Base-by-base conservation (phyloP, 768 basidiomycete genomes). In the Epithele typhae region DNA sequence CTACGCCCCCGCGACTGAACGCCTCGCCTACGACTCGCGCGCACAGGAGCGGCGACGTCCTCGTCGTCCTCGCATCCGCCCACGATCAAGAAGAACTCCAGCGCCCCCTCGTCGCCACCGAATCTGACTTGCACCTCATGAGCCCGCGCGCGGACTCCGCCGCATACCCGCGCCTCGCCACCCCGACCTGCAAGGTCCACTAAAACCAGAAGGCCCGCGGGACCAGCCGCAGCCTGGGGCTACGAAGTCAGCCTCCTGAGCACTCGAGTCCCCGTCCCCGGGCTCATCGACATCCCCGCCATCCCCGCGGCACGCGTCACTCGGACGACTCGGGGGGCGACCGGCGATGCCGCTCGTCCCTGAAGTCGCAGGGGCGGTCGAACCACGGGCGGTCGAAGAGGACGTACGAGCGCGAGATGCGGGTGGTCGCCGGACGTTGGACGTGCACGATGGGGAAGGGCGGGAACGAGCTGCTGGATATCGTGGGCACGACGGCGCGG, bases 361-460 rank as follows among this genome's bases (percentile, higher is more conserved):
- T 66, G 23, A 68, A 68, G 52, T 54, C 66, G 25, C 61, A 64
- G 47, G 66, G 57, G 2, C 66, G 66, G 66, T 24, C 42, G 17
- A 62, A 67, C 52, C 61, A 65, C 48, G 53, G 64, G 15, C 56
- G 48, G 3, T 68, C 71, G 22, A 9, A 21, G 3, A 60, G 67
- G 37, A 11, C 25, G 9, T 58, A 70, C 44, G 62, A 72, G 53
- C 60, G 51, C 30, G 49, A 40, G 11, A 78, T 77, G 58, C 63
- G 68, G n/a, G n/a, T n/a, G n/a, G n/a, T n/a, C n/a, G n/a, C n/a
- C n/a, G n/a, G n/a, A n/a, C n/a, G n/a, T n/a, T n/a, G n/a, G n/a
- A n/a, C n/a, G 43, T 57, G 59, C 34, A 51, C 64, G 7, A 75
- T 77, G 50, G 67, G 64, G 18, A 48, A 51, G 12, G 76, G 77